Conservation (phyloP, 2,329 filamentous ascomycete species). For the Exutisphaerella laricina region DNA sequence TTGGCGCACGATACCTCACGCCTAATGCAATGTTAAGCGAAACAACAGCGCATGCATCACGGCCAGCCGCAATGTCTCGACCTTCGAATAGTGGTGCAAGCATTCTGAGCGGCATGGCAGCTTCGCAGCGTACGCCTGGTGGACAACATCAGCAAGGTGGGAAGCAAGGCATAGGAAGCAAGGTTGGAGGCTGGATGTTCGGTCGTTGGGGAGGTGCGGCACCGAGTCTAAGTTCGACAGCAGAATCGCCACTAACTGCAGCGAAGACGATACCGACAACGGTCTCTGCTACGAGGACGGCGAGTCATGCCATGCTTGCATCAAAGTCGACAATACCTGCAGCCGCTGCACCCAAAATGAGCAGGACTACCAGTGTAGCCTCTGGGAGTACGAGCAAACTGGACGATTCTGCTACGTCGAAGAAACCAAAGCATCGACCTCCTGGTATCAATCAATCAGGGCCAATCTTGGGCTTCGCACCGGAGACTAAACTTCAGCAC, state of each 20-base stretch:
- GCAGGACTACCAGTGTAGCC: slow-evolving; percentile 13
- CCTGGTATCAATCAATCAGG: slow-evolving; percentile 75
- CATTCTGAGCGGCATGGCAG: slow-evolving; percentile 32
- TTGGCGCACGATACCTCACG: slow-evolving; percentile 45
- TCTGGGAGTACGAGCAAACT: slow-evolving; percentile 18
- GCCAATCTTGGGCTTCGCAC: slow-evolving; percentile 64
- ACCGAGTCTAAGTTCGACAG: not conserved
- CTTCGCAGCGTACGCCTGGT: slow-evolving; percentile 7
- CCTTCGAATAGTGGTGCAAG: slow-evolving; percentile 25
- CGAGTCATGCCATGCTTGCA: slow-evolving; percentile 7
- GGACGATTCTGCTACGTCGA: slow-evolving; percentile 31
- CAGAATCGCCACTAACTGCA: not conserved
- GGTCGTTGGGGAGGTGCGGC: slow-evolving; percentile 58
- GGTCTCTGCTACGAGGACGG: slow-evolving; percentile 11
- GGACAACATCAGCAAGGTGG: slow-evolving; percentile 7
- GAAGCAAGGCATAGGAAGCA: slow-evolving; percentile 42
- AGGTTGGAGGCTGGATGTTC: slow-evolving; percentile 61
- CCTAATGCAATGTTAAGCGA: slow-evolving; percentile 42
- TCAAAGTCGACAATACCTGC: no score
- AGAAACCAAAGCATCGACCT: slow-evolving; percentile 44
- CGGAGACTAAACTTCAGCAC: slow-evolving; percentile 48
- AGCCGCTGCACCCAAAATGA: slow-evolving; percentile 11
- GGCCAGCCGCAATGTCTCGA: slow-evolving; percentile 39
- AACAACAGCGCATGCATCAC: slow-evolving; percentile 31
- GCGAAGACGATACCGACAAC: slow-evolving; percentile 23